Evolutionary conservation across 148 eudicot species (phyloP).

Genomic region (Vaccinium corymbosum): DNA sequence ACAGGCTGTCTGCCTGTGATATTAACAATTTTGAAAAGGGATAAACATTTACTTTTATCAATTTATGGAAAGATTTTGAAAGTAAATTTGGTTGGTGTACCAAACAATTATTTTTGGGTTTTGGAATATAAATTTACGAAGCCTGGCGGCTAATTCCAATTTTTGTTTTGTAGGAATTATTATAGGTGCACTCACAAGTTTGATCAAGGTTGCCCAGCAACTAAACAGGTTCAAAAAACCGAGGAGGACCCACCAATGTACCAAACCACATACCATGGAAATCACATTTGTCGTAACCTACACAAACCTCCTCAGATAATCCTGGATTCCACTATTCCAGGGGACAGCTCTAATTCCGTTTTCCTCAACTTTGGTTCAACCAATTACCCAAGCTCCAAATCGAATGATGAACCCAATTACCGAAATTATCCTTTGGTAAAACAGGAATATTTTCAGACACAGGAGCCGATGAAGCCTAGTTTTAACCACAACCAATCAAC

Average conservation of each 20-base stretch:
- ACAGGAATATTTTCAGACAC: neutral
- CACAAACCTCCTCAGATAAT: conserved; percentile 15
- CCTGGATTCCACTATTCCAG: conserved; percentile 9
- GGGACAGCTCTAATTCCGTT: conserved; percentile 15
- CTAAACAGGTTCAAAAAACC: conserved; percentile 41
- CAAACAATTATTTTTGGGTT: neutral
- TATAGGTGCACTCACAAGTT: conserved; percentile 66
- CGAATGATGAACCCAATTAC: neutral
- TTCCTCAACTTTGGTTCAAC: conserved; percentile 12
- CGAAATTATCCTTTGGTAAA: neutral
- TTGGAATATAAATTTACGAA: neutral
- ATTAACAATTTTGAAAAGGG: neutral
- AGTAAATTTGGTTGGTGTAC: neutral
- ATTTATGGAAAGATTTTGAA: too few species aligned
- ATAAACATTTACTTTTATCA: neutral
- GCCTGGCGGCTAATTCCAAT: neutral
- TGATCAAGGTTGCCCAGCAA: conserved; percentile 51
- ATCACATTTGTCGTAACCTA: conserved; percentile 34
- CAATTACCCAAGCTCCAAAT: neutral
- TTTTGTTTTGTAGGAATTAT: conserved; percentile 45
- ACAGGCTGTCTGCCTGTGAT: neutral
- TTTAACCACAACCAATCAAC: conserved; percentile 1
- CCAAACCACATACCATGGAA: conserved; percentile 31
- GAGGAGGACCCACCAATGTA: conserved; percentile 31
- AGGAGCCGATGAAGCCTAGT: neutral